phyloP scores from a whole-genome alignment of 2,329 filamentous ascomycete genomes.

The Cercospora sesami region DNA sequence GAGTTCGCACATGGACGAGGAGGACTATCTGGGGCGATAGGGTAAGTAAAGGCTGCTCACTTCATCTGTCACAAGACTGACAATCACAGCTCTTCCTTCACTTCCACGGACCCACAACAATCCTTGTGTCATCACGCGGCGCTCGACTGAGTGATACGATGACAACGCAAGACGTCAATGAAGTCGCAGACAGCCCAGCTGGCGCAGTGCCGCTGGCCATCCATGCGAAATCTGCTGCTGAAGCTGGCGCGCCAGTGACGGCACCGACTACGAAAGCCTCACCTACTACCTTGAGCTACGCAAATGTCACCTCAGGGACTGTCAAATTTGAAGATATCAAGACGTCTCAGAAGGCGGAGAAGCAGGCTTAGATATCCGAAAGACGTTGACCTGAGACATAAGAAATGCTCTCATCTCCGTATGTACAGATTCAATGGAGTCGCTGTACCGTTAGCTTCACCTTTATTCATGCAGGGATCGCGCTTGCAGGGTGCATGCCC shows the following conservation, averaged over 20 bases:
- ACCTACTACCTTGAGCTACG: conserved; percentile 39
- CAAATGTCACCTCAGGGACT: conserved; percentile 37
- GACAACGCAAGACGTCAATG: conserved; percentile 76
- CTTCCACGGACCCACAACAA: conserved; percentile 81
- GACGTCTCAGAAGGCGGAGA: background rate
- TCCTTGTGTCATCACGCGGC: conserved; percentile 86
- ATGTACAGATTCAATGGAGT: background rate
- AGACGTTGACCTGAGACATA: background rate
- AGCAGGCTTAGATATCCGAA: conserved; percentile 1
- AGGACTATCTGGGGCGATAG: conserved; percentile 91
- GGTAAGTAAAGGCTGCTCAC: conserved; percentile 44
- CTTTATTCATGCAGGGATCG: background rate
- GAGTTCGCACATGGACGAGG: conserved; percentile 71
- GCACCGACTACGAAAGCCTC: conserved; percentile 24
- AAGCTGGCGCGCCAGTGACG: conserved; percentile 30
- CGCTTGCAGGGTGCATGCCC: background rate
- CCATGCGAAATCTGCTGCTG: conserved; percentile 40
- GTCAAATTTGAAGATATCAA: conserved; percentile 35
- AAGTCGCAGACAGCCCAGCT: conserved; percentile 79
- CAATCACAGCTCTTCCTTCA: conserved; percentile 70
- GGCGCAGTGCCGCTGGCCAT: conserved; percentile 65
- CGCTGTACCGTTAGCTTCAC: background rate
- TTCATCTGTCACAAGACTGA: conserved; percentile 1
- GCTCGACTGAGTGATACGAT: conserved; percentile 76
- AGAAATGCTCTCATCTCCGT: background rate